Base-by-base conservation (phyloP, 1,284 basidiomycete genomes). In the Lentinus polychrous region DNA sequence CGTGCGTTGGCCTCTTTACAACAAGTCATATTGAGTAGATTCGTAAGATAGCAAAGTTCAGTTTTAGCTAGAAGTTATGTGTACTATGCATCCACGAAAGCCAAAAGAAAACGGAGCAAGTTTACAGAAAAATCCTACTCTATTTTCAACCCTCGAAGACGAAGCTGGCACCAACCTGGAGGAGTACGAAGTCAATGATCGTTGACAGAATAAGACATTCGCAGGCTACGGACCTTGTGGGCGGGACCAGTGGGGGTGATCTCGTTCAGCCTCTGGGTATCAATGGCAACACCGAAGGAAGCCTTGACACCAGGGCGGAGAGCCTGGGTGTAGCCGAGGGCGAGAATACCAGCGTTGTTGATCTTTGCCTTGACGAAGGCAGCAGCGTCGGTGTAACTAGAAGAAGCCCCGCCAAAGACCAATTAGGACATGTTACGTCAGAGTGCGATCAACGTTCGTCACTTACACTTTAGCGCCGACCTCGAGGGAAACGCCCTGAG, bases 351-450 rank as follows among this genome's bases (percentile, higher is more conserved):
- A 56, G 83, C 70, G 76, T 95, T 95, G 85, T 96, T 97, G 75
- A 99, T 95, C 83, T 99, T 99, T 62, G 93, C 91, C 82, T 99
- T 96, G 75, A 96, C 78, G 65, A 92, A 96, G 18, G 93, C 87
- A 60, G 92, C 85, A 49, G 79, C 72, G 75, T 96, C 93, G 56
- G 95, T 84, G 75, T 86, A 87, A 48, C 83, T 86, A 52, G 32
- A 44, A n/a, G n/a, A n/a, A n/a, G n/a, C n/a, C n/a, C n/a, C n/a
- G n/a, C n/a, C n/a, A n/a, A 41, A 46, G 45, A 41, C 36, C 49
- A 32, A 34, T 24, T 32, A 37, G 41, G 51, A 14, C 48, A 18
- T 17, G 17, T 17, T 14, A 49, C 1, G 38, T 15, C 39, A 20
- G 40, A 15, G 27, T 15, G 22, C 14, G 23, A 15, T 27, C 27